Evolutionary conservation across 169 alveolate species (phyloP), one percentile per base, ranked within the genome.

Genomic region (Plasmodium gaboni): DNA sequence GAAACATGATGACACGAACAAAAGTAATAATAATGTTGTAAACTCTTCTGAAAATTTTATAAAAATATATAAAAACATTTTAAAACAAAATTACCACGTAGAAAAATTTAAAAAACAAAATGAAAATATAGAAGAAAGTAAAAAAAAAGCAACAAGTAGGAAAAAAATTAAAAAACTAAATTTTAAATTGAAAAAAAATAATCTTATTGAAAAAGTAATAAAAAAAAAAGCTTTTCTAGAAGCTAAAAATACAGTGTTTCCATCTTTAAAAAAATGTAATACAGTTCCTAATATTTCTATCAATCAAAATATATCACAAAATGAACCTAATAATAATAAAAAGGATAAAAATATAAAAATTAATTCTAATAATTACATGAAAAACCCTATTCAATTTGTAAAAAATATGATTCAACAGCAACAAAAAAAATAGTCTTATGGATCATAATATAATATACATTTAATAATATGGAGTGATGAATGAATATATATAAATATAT

Each of bases 321-420:
- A 48, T 50, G 17, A 44, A 9, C 46, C 51, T 61, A 44, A 19
- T 46, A 69, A 61, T 24, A 61, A 26, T 1, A 6, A 6, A 17
- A 10, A 32, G 8, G 57, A 24, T 15, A 50, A 48, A n/a, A 46
- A 50, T 32, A 44, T 28, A 42, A 50, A 70, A 10, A 26, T 86
- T 15, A 60, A 24, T 22, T 50, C 76, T 8, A 55, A 42, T 24
- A 67, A 32, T 0, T 86, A 65, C 63, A 59, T 86, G 28, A 57
- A 86, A 24, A 72, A 86, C 26, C 92, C 92, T 17, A 78, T 83
- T 10, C 85, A 83, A 83, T 83, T 10, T 68, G 91, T 72, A 10
- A 83, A 71, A 28, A 38, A 60, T 51, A 32, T 69, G 7, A 38
- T 83, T n/a, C 69, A 67, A 55, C 68, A 32, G 17, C 55, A 53